phyloP scores from a whole-genome alignment of 2,329 filamentous ascomycete species.

The Raffaelea albimanens region DNA sequence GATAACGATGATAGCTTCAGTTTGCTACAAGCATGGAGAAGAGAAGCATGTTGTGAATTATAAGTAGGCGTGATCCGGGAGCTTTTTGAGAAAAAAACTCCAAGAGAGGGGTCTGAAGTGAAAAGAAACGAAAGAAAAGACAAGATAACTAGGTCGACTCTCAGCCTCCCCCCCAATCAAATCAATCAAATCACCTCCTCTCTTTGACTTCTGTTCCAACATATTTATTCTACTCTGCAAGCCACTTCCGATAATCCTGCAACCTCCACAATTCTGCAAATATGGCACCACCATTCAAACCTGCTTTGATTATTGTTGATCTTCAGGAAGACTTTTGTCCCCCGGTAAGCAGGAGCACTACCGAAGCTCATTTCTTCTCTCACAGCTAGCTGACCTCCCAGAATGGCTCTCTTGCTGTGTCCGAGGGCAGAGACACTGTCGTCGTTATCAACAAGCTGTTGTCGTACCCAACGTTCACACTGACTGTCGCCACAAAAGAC shows the following conservation, averaged over 20 bases:
- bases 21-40: no score
- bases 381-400: constrained; percentile 24
- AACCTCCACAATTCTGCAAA: background rate
- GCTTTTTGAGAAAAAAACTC: no score
- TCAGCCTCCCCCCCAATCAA: no score
- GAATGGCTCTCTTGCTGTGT: constrained; percentile 80
- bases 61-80: no score
- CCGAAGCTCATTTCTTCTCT: no score
- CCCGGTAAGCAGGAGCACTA: constrained; percentile 58
- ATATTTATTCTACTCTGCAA: background rate
- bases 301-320: constrained; percentile 65
- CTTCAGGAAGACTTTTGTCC: constrained; percentile 94
- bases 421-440: constrained; percentile 60
- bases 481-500: constrained; percentile 84
- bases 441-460: constrained; percentile 68
- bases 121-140: no score
- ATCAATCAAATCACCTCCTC: no score
- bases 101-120: no score
- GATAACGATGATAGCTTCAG: no score
- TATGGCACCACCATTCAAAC: constrained; percentile 25
- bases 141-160: no score
- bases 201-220: no score
- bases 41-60: no score
- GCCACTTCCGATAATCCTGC: constrained; percentile 4
- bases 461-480: constrained; percentile 54